Base-by-base conservation (phyloP, 75 land plant species). In the Larix kaempferi region DNA sequence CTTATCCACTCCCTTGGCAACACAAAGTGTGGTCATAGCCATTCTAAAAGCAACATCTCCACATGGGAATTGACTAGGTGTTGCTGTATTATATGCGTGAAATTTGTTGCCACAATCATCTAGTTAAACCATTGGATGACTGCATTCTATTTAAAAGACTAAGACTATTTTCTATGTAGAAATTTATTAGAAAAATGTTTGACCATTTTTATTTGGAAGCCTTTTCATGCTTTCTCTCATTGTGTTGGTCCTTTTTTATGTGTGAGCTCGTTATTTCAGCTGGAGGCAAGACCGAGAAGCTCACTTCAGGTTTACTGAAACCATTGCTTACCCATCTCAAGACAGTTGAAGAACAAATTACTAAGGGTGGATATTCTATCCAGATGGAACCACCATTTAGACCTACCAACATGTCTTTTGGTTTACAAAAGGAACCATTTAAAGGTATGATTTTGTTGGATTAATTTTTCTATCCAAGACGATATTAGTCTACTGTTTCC, bases 381-480 rank as follows among this genome's bases (percentile, higher is more conserved):
- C 73, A 65, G 61, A 90, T 98, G 65, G 82, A 93, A 78, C 94
- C 94, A 58, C 87, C 84, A 5, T 64, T 81, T 41, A 78, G 57
- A 57, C 39, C 76, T 22, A 85, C 63, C 72, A 86, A 61, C 49
- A 82, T 54, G 75, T 78, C 15, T 65, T 77, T 33, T 98, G 99
- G 99, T 98, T 98, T 81, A 92, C 99, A 22, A 95, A 98, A 84
- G 96, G 89, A 12, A 98, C 98, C 11, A 77, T 98, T 58, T 94
- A 98, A 83, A 94, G 99, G 99, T 96, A 14, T 62, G 69, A 59
- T 49, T 75, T 12, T 83, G 16, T 80, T 22, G 13, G 23, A 74
- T 74, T 11, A 58, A 35, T 66, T 17, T 66, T 17, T 66, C 71
- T 49, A 17, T 66, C 17, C 44, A 27, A 14, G 17, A 29, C 2